phyloP scores from a whole-genome alignment of 441 rosid species.

The Gossypium schwendimanii region DNA sequence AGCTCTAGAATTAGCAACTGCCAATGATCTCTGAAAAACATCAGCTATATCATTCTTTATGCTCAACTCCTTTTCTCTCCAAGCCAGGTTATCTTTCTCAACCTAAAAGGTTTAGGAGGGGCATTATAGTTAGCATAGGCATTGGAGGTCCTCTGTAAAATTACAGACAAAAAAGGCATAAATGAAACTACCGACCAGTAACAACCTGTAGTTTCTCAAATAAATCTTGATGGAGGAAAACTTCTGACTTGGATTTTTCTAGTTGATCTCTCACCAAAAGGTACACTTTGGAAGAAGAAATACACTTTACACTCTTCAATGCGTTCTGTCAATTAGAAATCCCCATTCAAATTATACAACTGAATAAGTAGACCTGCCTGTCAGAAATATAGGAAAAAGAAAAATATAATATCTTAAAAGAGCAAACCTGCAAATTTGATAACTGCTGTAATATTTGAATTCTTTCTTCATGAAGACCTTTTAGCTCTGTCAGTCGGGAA shows the following conservation, averaged over 20 bases:
- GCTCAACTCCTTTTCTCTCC: constrained; percentile 83
- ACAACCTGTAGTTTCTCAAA: constrained; percentile 95
- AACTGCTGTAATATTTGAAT: constrained; percentile 51
- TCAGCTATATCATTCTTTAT: constrained; percentile 71
- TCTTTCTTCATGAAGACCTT: constrained; percentile 70
- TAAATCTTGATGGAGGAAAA: constrained; percentile 55
- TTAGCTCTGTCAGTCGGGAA: constrained; percentile 57
- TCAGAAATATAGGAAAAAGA: constrained; percentile 10
- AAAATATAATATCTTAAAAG: constrained; percentile 17
- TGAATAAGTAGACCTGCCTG: constrained; percentile 16
- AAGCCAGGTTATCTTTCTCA: constrained; percentile 75
- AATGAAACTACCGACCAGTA: constrained; percentile 54
- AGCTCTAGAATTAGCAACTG: constrained; percentile 61
- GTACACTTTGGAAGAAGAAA: constrained; percentile 66
- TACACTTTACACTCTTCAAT: constrained; percentile 59
- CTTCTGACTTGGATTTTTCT: constrained; percentile 68
- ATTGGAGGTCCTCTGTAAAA: constrained; percentile 21
- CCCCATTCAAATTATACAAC: constrained; percentile 25
- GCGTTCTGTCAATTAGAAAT: constrained; percentile 52
- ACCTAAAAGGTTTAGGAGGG: constrained; percentile 42
- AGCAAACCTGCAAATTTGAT: constrained; percentile 57
- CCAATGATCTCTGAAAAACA: constrained; percentile 67
- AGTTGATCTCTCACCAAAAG: constrained; percentile 64
- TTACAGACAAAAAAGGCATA: constrained; percentile 25
- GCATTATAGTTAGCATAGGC: constrained; percentile 28